phyloP scores from a whole-genome alignment of 1,139 yeast species.

The Geotrichum histeridarum region DNA sequence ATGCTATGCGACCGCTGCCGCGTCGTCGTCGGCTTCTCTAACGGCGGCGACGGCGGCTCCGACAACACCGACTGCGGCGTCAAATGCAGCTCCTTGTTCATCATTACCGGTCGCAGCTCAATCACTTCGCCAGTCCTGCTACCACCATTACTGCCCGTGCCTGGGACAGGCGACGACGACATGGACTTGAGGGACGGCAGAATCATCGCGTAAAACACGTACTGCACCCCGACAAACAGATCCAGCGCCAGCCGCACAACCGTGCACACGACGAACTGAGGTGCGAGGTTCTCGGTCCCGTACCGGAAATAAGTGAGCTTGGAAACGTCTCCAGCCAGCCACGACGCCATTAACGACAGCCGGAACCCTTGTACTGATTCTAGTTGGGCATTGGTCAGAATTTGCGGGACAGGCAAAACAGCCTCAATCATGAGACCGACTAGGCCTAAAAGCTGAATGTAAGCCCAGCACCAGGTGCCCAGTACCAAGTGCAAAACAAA shows the following conservation, averaged over 20 bases:
- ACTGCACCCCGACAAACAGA: slow-evolving; percentile 69
- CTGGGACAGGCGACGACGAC: background rate
- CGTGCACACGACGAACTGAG: slow-evolving; percentile 70
- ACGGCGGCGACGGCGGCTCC: background rate
- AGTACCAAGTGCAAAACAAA: slow-evolving; percentile 46
- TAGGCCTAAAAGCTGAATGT: slow-evolving; percentile 62
- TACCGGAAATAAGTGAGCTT: slow-evolving; percentile 66
- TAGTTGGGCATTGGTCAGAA: slow-evolving; percentile 61
- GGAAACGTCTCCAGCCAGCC: slow-evolving; percentile 85
- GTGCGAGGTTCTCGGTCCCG: slow-evolving; percentile 63
- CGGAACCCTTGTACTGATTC: slow-evolving; percentile 76
- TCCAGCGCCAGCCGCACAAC: slow-evolving; percentile 76
- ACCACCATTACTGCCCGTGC: background rate
- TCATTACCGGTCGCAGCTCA: background rate
- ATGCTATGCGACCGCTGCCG: slow-evolving; percentile 15
- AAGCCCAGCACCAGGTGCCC: slow-evolving; percentile 37
- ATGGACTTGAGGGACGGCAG: slow-evolving; percentile 6
- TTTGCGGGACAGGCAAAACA: slow-evolving; percentile 83
- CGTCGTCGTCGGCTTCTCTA: background rate
- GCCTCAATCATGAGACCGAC: slow-evolving; percentile 74
- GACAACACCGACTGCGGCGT: background rate
- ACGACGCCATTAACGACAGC: slow-evolving; percentile 64
- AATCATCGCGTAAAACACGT: slow-evolving; percentile 45
- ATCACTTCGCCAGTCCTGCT: slow-evolving; percentile 1
- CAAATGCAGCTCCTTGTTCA: too few relatives aligned